phyloP scores from a whole-genome alignment of 129 eudicot species.

The Tagetes patula region DNA sequence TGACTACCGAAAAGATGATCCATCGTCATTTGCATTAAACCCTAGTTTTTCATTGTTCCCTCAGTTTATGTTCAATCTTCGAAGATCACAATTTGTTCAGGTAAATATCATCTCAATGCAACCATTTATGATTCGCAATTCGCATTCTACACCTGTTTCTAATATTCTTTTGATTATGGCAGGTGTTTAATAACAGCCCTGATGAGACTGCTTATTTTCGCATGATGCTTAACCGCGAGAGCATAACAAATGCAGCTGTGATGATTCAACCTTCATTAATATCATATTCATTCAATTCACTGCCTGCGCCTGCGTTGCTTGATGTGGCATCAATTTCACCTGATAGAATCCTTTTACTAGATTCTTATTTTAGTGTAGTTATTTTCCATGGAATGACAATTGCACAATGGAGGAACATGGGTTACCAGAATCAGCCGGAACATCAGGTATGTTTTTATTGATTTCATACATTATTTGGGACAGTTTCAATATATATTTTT shows the following conservation, averaged over 20 bases:
- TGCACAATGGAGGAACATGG: slow-evolving; percentile 99
- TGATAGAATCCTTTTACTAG: slow-evolving; percentile 86
- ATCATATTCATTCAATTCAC: slow-evolving; percentile 83
- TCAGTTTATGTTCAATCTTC: slow-evolving; percentile 90
- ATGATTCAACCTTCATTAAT: slow-evolving; percentile 97
- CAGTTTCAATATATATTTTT: neutral
- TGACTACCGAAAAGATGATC: slow-evolving; percentile 94
- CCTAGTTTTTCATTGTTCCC: slow-evolving; percentile 92
- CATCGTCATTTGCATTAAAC: slow-evolving; percentile 81
- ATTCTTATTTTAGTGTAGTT: slow-evolving; percentile 93
- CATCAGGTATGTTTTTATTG: slow-evolving; percentile 56
- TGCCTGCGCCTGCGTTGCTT: slow-evolving; percentile 79
- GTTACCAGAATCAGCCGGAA: slow-evolving; percentile 88
- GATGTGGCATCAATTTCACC: slow-evolving; percentile 91
- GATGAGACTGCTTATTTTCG: slow-evolving; percentile 99
- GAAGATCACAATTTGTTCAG: slow-evolving; percentile 98
- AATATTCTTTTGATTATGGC: neutral
- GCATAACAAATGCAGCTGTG: slow-evolving; percentile 75
- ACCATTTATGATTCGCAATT: neutral
- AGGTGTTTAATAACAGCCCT: slow-evolving; percentile 97
- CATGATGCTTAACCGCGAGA: slow-evolving; percentile 88
- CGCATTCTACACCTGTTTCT: neutral
- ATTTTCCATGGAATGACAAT: slow-evolving; percentile 95
- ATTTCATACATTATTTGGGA: neutral
- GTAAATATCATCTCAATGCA: slow-evolving; percentile 27